A percentile compares a stretch with the other conserved stretches of the same genome.
These are phyloP conservation scores for Delphinella strobiligena DNA, from an alignment of 2,329 filamentous ascomycete genomes.

Conservation along the genomic window DNA sequence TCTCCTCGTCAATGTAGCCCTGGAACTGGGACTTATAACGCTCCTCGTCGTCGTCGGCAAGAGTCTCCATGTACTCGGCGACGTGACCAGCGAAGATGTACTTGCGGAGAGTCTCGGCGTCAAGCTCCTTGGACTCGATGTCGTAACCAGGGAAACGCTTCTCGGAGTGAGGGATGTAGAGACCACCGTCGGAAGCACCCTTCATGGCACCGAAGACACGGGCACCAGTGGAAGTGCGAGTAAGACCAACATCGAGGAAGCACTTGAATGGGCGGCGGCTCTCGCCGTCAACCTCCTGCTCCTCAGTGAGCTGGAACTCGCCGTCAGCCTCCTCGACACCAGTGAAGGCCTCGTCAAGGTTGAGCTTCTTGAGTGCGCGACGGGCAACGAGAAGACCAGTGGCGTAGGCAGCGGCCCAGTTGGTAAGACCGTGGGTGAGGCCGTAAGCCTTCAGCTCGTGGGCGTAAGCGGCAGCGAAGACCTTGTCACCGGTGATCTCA, in stretches of 20 bases:
- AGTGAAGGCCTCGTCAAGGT: constrained; percentile 80
- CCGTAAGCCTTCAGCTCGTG: constrained; percentile 98
- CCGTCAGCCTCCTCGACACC: constrained; percentile 96
- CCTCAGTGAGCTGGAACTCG: constrained; percentile 93
- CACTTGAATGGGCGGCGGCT: constrained; percentile 96
- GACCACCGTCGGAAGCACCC: constrained; percentile 96
- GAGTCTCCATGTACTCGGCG: constrained; percentile 99
- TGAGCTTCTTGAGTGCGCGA: constrained; percentile 93
- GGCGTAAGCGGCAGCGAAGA: constrained; percentile 82
- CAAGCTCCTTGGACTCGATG: constrained; percentile 94
- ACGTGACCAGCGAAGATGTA: constrained; percentile 99
- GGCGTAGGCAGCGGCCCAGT: constrained; percentile 97
- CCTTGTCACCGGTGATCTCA: constrained; percentile 96
- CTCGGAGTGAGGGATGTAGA: constrained; percentile 95
- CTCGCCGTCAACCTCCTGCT: constrained; percentile 77
- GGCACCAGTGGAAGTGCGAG: constrained; percentile 94
- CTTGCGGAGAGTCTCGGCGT: constrained; percentile 91
- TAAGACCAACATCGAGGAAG: constrained; percentile 94
- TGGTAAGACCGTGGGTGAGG: constrained; percentile 96
- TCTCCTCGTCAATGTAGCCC: constrained; percentile 92
- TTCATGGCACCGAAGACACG: constrained; percentile 99
- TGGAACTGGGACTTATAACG: constrained; percentile 97
- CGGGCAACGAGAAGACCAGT: constrained; percentile 95
- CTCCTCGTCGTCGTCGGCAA: constrained; percentile 99
- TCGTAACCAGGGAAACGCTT: constrained; percentile 99